Conservation (phyloP, 2,329 filamentous ascomycete species). For the Nigrospora sphaerica region DNA sequence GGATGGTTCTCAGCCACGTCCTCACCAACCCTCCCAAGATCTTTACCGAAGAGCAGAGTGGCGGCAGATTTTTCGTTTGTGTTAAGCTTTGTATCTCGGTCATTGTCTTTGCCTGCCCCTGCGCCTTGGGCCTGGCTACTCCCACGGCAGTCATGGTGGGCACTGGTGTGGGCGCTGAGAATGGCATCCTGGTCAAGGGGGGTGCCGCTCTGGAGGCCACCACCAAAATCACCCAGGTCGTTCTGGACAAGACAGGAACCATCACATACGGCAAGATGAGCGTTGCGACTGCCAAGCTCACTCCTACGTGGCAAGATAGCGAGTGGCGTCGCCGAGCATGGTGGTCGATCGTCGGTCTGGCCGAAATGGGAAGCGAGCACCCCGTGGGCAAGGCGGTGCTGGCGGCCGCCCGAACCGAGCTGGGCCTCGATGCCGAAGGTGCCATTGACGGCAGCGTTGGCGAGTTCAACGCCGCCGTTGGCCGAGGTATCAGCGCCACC, state of each 20-base stretch:
- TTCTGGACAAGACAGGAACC: constrained; percentile 94
- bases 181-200: constrained; percentile 96
- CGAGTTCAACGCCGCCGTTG: constrained; percentile 77
- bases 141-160: constrained; percentile 99
- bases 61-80: constrained; percentile 93
- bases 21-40: constrained; percentile 80
- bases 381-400: constrained; percentile 89
- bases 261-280: constrained; percentile 94
- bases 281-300: constrained; percentile 65
- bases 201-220: constrained; percentile 86
- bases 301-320: constrained; percentile 60
- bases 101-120: constrained; percentile 96
- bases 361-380: constrained; percentile 93
- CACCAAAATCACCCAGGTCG: constrained; percentile 82
- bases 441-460: constrained; percentile 77
- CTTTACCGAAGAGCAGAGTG: constrained; percentile 72
- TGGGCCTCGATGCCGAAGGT: constrained; percentile 64
- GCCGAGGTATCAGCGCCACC: constrained; percentile 74
- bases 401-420: constrained; percentile 64
- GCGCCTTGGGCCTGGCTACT: constrained; percentile 89
- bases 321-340: constrained; percentile 68
- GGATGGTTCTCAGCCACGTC: constrained; percentile 92
- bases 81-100: constrained; percentile 97
- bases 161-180: constrained; percentile 90
- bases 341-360: constrained; percentile 95